Evolutionary conservation across 768 basidiomycete genomes (phyloP).

Genomic region (Fomitopsis pulvina): DNA sequence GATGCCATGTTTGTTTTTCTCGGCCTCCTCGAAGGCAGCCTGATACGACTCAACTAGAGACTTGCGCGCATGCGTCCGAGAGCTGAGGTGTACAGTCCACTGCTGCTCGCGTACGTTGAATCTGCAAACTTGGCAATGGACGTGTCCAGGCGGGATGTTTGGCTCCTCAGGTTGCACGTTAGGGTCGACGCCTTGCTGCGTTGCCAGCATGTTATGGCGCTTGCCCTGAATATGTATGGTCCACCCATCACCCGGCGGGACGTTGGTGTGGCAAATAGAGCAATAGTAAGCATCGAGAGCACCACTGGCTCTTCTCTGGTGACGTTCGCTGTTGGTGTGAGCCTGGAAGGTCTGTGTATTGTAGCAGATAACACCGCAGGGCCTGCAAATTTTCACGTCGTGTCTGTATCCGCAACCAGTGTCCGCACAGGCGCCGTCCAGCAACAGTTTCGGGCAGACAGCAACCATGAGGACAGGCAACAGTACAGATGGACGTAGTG

Average conservation of each 20-base stretch:
- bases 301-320: conserved; percentile 1
- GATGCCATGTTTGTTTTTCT: conserved; percentile 49
- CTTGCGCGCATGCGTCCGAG: conserved; percentile 28
- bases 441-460: conserved; percentile 8
- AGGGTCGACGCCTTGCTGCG: neutral
- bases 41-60: conserved; percentile 34
- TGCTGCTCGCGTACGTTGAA: conserved; percentile 19
- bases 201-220: neutral
- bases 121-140: conserved; percentile 23
- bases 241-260: neutral
- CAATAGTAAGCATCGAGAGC: conserved; percentile 2
- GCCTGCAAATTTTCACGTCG: conserved; percentile 17
- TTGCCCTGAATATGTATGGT: conserved; percentile 21
- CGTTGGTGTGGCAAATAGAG: conserved; percentile 7
- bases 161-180: conserved; percentile 11
- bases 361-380: conserved; percentile 14
- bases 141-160: conserved; percentile 6
- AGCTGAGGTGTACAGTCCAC: conserved; percentile 31
- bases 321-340: conserved; percentile 9
- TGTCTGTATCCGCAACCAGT: conserved; percentile 13
- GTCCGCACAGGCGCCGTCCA: conserved; percentile 11
- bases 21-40: conserved; percentile 43
- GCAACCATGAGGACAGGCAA: neutral
- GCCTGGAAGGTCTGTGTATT: neutral
- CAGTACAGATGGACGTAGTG: no score